Evolutionary conservation across 371 early-diverging fungal genomes (phyloP).

Genomic region (Conidiobolus incongruus): DNA sequence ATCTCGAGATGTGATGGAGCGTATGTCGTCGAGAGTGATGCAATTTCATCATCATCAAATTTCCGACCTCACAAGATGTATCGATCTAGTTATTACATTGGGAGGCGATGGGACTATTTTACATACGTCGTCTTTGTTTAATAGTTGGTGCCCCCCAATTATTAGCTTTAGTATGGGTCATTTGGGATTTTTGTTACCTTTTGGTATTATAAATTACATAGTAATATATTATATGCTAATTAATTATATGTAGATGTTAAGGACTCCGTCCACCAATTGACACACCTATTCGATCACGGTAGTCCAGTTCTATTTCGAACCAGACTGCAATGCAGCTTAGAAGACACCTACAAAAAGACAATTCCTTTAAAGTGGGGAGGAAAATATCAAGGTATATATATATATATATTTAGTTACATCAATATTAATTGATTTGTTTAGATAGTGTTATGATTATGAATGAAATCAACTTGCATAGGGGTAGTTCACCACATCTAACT

Average conservation of each 20-base stretch:
- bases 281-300: constrained; percentile 28
- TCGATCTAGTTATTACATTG: constrained; percentile 76
- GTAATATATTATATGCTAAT: too few species aligned
- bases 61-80: constrained; percentile 23
- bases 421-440: not conserved
- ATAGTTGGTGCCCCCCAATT: constrained; percentile 60
- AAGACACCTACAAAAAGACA: constrained; percentile 21
- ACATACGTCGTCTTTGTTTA: constrained; percentile 67
- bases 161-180: constrained; percentile 82
- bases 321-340: constrained; percentile 46
- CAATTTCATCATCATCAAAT: not conserved
- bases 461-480: constrained; percentile 18
- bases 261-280: constrained; percentile 27
- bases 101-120: constrained; percentile 95
- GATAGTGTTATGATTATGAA: not conserved
- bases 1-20: too few species aligned
- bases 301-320: constrained; percentile 41
- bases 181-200: constrained; percentile 75
- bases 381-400: not conserved
- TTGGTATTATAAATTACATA: constrained; percentile 17
- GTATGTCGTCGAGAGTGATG: too few species aligned
- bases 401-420: not conserved
- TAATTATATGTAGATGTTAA: constrained; percentile 23
- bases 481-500: constrained; percentile 60
- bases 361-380: constrained; percentile 8